Evolutionary conservation across 805 yeast genomes (phyloP), one percentile per base, ranked within the genome.

Genomic region (Cyberlindnera subsufficiens): DNA sequence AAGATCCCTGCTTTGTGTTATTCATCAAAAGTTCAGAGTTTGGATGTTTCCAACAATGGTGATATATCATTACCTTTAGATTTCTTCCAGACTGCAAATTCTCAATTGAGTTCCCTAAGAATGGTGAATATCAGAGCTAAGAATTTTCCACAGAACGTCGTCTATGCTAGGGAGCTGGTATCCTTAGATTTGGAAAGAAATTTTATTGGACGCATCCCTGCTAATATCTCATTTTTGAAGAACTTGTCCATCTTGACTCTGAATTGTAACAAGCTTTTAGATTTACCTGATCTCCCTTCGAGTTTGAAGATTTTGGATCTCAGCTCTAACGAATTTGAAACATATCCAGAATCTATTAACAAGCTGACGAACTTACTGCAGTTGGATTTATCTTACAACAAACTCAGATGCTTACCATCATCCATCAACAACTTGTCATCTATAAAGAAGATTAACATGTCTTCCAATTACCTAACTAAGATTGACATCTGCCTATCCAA

Each of bases 11-110:
- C 87, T 42, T 73, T 84, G 25, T 77, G 90, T 49, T 88, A 83
- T 58, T 86, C 96, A 0, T 75, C 82, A 43, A 91, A 86, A 48
- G 87, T 90, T 44, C 85, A 84, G 52, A 73, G 81, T 47, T 69
- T 90, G 47, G 91, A 90, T 61, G 87, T 88, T 8, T 84, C 95
- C 2, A 78, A 83, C 49, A 90, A 90, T 59, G 95, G 96, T 4
- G 84, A 95, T 15, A 82, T 91, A 41, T 78, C 80, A 45, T 68
- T 90, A 30, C 95, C 97, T 0, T 66, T 78, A 42, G 96, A 89
- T 57, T 90, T 90, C 59, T 80, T 90, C 54, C 95, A 88, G 58
- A 77, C 67, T 39, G 64, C 83, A 19, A 86, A 95, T 51, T 74
- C 78, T 33, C 86, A 86, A 55, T 68, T 89, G 54, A 72, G 75